Conservation (phyloP, 139 green algal species). For the Protoeuglena noctilucae region DNA sequence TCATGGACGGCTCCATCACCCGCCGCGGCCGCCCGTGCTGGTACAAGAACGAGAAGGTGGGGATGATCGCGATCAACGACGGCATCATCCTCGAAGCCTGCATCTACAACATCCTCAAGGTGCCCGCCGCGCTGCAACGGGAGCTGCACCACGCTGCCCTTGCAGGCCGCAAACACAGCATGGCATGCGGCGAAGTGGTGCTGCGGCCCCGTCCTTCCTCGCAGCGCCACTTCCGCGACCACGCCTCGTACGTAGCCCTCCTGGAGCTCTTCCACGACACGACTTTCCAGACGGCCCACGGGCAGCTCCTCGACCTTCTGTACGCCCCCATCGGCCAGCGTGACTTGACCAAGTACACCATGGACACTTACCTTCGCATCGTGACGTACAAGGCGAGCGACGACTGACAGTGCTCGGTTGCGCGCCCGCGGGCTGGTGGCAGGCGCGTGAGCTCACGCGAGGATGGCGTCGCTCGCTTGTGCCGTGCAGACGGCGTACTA, state of each 20-base stretch:
- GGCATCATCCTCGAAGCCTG: constrained; percentile 87
- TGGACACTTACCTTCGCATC: constrained; percentile 83
- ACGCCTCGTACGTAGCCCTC: constrained; percentile 45
- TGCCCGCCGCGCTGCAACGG: constrained; percentile 43
- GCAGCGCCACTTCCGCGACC: background rate
- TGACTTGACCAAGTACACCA: constrained; percentile 69
- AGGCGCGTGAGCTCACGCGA: background rate
- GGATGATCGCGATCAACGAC: constrained; percentile 91
- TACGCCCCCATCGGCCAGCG: constrained; percentile 73
- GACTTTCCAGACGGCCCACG: constrained; percentile 76
- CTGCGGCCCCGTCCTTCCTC: no score
- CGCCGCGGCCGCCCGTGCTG: constrained; percentile 91
- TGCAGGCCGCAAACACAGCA: no score
- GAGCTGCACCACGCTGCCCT: background rate
- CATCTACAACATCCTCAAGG: constrained; percentile 83
- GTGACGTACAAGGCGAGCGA: constrained; percentile 75
- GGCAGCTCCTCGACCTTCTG: constrained; percentile 90
- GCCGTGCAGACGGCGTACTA: constrained; percentile 61
- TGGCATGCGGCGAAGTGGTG: no score
- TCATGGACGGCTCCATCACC: constrained; percentile 96
- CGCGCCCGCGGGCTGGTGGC: no score
- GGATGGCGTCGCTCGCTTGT: background rate
- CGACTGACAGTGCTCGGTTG: no score
- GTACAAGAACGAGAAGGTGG: constrained; percentile 79
- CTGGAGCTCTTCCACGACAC: constrained; percentile 94